These are phyloP conservation scores for Phytophthora sp. DNA, from an alignment of 352 stramenopile genomes.

Conservation along the genomic window DNA sequence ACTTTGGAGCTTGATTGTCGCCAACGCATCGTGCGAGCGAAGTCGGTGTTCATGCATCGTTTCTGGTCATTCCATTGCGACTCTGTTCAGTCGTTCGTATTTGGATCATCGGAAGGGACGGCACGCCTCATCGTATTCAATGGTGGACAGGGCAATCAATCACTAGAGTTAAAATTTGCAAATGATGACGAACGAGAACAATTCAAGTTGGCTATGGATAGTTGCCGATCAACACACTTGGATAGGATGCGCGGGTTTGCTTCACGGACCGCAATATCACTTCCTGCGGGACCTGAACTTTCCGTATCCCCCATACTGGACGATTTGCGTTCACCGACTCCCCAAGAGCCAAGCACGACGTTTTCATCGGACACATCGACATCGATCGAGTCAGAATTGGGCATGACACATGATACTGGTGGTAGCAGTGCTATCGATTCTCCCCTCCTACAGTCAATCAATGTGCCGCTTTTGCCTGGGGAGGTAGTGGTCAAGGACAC, in stretches of 20 bases:
- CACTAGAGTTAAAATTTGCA: constrained; percentile 75
- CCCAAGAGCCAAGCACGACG: constrained; percentile 29
- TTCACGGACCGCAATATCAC: constrained; percentile 20
- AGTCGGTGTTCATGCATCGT: constrained; percentile 86
- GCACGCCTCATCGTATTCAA: constrained; percentile 63
- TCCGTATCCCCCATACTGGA: constrained; percentile 34
- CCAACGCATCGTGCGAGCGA: constrained; percentile 74
- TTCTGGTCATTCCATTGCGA: constrained; percentile 85
- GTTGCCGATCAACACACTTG: constrained; percentile 51
- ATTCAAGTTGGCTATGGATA: constrained; percentile 70
- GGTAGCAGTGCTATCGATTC: constrained; percentile 16
- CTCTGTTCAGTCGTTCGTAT: constrained; percentile 55
- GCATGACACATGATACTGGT: constrained; percentile 25
- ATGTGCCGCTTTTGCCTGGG: constrained; percentile 43
- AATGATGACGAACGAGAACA: constrained; percentile 71
- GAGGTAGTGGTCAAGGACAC: constrained; percentile 51
- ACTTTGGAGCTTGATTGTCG: constrained; percentile 79
- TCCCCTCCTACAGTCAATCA: constrained; percentile 27
- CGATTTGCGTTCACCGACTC: constrained; percentile 24
- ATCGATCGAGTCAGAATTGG: constrained; percentile 35
- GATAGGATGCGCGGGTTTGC: constrained; percentile 47
- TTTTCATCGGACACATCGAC: constrained; percentile 28
- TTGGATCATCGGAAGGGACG: constrained; percentile 45
- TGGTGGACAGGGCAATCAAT: constrained; percentile 58
- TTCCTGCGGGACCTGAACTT: constrained; percentile 30